phyloP scores from a whole-genome alignment of 2,329 filamentous ascomycete species.

The Paracamarosporium sp. region DNA sequence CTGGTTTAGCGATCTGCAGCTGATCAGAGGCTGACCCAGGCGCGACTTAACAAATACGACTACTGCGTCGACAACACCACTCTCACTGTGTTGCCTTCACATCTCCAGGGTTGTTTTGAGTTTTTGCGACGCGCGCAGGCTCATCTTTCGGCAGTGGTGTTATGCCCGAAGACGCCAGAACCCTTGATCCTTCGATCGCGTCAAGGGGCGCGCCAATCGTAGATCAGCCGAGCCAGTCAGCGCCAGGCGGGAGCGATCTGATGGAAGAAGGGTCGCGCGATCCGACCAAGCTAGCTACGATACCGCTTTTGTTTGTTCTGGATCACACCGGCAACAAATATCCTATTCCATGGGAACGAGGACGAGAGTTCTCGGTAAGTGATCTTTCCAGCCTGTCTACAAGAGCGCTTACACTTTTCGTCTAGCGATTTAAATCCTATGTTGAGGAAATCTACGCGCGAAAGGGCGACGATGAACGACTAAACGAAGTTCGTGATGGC shows the following conservation, averaged over 20 bases:
- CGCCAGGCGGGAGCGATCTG: neutral
- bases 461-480: neutral
- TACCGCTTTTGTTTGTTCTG: slow-evolving; percentile 2
- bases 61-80: neutral
- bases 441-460: slow-evolving; percentile 12
- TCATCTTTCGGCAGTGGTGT: neutral
- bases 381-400: neutral
- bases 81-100: neutral
- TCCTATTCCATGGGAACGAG: slow-evolving; percentile 5
- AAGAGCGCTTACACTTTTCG: neutral
- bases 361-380: slow-evolving; percentile 11
- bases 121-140: neutral
- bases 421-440: slow-evolving; percentile 10
- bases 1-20: slow-evolving; percentile 4
- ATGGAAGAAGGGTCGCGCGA: neutral
- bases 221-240: neutral
- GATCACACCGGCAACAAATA: slow-evolving; percentile 10
- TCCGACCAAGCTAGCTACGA: neutral
- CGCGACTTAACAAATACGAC: neutral
- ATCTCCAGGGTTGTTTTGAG: neutral
- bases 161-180: slow-evolving; percentile 1
- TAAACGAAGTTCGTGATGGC: slow-evolving; percentile 4
- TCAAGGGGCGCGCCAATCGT: neutral
- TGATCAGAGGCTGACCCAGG: slow-evolving; percentile 7
- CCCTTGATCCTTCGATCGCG: neutral